Conservation (phyloP, 768 basidiomycete species). For the Boletus rubroflammeus region DNA sequence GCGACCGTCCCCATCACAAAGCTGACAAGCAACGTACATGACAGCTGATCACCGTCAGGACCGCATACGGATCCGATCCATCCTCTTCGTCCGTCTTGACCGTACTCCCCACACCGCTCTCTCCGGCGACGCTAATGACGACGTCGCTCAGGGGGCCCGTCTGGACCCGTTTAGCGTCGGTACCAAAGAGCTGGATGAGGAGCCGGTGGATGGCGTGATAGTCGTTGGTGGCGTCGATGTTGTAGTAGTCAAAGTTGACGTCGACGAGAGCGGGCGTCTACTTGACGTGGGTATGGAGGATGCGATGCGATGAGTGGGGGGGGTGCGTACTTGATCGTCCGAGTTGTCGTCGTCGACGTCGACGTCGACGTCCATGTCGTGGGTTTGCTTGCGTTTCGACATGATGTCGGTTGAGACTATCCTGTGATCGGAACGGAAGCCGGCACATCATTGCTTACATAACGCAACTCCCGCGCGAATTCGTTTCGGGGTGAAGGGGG, state of each 20-base stretch:
- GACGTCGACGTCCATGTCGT: slow-evolving; percentile 33
- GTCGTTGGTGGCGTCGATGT: slow-evolving; percentile 76
- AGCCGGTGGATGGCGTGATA: slow-evolving; percentile 83
- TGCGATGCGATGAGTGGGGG: background rate
- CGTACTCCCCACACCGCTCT: slow-evolving; percentile 79
- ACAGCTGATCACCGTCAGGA: slow-evolving; percentile 82
- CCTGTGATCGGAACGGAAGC: background rate
- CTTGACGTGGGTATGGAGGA: slow-evolving; percentile 1
- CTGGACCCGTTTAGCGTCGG: slow-evolving; percentile 71
- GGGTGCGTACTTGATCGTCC: slow-evolving; percentile 39
- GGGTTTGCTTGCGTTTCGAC: slow-evolving; percentile 52
- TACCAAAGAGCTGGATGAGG: slow-evolving; percentile 59
- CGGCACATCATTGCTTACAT: slow-evolving; percentile 15
- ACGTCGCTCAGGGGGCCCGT: slow-evolving; percentile 76
- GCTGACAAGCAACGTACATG: slow-evolving; percentile 40
- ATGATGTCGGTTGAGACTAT: slow-evolving; percentile 23
- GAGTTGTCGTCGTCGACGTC: slow-evolving; percentile 36
- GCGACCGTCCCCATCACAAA: no score
- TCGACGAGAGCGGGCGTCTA: slow-evolving; percentile 22
- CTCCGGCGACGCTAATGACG: slow-evolving; percentile 66
- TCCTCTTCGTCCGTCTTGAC: slow-evolving; percentile 74
- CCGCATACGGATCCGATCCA: slow-evolving; percentile 72
- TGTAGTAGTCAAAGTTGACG: slow-evolving; percentile 82
- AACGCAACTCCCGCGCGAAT: background rate
- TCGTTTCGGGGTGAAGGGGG: slow-evolving; percentile 5